Conservation (phyloP, 768 basidiomycete species). For the Tubosaeta sp. region DNA sequence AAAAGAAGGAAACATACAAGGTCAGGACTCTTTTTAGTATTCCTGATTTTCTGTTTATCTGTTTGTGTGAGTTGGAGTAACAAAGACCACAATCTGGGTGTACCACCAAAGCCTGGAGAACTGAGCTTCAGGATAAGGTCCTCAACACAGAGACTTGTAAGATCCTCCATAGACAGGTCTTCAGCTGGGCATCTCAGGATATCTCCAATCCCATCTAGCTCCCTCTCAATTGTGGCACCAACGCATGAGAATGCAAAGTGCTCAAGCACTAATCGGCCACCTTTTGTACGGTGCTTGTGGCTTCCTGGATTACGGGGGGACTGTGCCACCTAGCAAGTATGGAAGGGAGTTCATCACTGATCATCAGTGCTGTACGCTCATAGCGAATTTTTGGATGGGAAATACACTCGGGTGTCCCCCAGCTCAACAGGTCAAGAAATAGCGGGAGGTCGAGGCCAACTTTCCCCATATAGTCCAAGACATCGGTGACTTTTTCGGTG, state of each 20-base stretch:
- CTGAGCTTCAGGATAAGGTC: neutral
- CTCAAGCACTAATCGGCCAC: no score
- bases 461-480: neutral
- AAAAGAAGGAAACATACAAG: no score
- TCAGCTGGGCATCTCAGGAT: neutral
- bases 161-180: neutral
- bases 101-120: neutral
- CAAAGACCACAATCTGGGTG: no score
- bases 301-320: no score
- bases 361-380: conserved; percentile 20
- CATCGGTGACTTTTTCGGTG: neutral
- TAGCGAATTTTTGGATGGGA: conserved; percentile 16
- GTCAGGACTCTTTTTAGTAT: neutral
- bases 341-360: conserved; percentile 19
- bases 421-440: conserved; percentile 32
- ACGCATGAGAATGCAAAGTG: no score
- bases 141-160: neutral
- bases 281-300: no score
- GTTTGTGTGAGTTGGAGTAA: neutral
- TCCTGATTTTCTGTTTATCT: neutral
- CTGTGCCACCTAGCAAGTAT: conserved; percentile 7
- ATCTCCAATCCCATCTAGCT: neutral
- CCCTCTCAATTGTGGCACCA: no score
- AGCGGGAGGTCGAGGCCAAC: conserved; percentile 17
- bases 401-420: conserved; percentile 11